Conservation (phyloP, 176 grass and related monocot genomes). For the Avena insularis region DNA sequence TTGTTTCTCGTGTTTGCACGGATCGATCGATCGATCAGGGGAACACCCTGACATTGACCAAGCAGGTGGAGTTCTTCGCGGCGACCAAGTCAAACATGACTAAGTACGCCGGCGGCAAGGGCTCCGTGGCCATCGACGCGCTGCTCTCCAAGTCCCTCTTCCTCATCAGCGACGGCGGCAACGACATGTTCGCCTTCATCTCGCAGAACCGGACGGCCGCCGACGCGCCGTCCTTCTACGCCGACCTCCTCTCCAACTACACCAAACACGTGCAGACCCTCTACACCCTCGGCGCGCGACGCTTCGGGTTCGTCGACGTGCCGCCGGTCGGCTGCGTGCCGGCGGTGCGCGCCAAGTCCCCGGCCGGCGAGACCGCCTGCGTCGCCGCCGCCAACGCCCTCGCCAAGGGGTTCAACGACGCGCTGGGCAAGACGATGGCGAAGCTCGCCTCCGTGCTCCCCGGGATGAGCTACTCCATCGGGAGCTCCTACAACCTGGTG, state of each 20-base stretch:
- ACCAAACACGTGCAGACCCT: conserved; percentile 42
- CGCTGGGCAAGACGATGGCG: conserved; percentile 27
- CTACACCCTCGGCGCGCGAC: conserved; percentile 44
- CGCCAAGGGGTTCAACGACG: conserved; percentile 58
- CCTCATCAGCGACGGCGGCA: conserved; percentile 62
- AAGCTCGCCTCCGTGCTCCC: conserved; percentile 39
- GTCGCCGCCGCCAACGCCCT: conserved; percentile 49
- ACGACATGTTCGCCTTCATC: conserved; percentile 68
- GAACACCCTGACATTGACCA: conserved; percentile 48
- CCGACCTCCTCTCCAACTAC: conserved; percentile 53
- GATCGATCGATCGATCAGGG: conserved; percentile 38
- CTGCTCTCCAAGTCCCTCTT: conserved; percentile 62
- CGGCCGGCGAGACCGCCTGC: conserved; percentile 36
- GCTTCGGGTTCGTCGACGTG: conserved; percentile 60
- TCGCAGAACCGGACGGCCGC: conserved; percentile 44
- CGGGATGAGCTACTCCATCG: conserved; percentile 55
- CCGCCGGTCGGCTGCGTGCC: conserved; percentile 68
- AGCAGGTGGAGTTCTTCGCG: conserved; percentile 61
- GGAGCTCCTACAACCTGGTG: conserved; percentile 59
- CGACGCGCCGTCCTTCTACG: conserved; percentile 48
- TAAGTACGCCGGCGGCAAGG: background rate
- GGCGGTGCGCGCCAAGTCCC: conserved; percentile 29
- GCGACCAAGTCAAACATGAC: conserved; percentile 50
- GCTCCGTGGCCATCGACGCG: background rate
- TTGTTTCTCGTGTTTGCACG: background rate